Evolutionary conservation across 352 stramenopile species (phyloP).

Genomic region (Aphanomyces astaci): DNA sequence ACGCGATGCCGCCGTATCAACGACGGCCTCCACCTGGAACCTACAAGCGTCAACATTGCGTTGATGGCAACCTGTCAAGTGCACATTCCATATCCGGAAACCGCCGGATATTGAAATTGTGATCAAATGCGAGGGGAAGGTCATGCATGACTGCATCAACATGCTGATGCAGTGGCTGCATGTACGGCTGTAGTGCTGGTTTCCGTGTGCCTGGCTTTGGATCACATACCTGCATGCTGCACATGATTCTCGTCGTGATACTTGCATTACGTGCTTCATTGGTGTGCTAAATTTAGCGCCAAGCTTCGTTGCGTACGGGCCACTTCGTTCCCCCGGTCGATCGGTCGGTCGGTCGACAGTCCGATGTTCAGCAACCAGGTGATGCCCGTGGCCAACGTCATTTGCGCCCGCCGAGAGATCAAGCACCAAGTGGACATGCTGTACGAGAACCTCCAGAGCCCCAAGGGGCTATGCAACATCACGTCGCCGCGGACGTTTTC

Average conservation of each 20-base stretch:
- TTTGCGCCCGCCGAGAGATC: slow-evolving; percentile 11
- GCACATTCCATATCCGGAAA: neutral
- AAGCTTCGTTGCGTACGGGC: too few species aligned
- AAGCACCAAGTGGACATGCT: neutral
- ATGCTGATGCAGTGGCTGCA: too few species aligned
- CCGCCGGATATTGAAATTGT: neutral
- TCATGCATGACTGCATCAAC: too few species aligned
- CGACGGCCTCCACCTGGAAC: neutral
- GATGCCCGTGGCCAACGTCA: slow-evolving; percentile 10
- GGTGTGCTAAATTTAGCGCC: neutral
- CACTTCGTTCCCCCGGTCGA: too few species aligned
- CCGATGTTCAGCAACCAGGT: slow-evolving; percentile 16
- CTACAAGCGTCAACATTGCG: neutral
- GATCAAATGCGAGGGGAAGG: too few species aligned
- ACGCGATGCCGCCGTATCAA: neutral
- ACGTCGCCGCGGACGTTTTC: slow-evolving; percentile 2
- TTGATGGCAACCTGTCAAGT: neutral
- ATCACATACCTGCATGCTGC: too few species aligned
- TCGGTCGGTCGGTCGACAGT: neutral
- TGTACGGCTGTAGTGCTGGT: too few species aligned
- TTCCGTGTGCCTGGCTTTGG: too few species aligned
- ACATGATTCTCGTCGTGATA: too few species aligned
- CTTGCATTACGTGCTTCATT: too few species aligned
- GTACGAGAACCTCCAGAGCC: neutral
- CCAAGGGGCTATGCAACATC: slow-evolving; percentile 11